Evolutionary conservation across 1,139 yeast genomes (phyloP).

Genomic region (Yamadazyma taylorii): DNA sequence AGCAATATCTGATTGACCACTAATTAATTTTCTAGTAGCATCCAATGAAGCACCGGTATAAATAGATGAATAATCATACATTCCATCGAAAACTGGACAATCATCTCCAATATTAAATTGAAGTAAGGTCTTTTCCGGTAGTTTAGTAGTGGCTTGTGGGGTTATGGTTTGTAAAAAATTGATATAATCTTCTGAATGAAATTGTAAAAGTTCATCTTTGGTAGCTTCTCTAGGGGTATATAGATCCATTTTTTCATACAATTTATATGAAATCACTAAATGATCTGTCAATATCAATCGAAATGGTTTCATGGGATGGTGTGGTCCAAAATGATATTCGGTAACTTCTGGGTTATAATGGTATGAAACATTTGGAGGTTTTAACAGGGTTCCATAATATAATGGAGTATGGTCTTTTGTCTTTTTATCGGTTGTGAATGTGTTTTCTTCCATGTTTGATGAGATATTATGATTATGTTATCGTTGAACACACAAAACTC

Average conservation of each 20-base stretch:
- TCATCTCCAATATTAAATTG: constrained; percentile 96
- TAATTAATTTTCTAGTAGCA: constrained; percentile 89
- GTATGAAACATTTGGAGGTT: constrained; percentile 64
- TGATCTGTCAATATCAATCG: constrained; percentile 93
- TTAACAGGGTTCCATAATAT: constrained; percentile 45
- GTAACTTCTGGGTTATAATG: constrained; percentile 85
- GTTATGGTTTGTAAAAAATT: constrained; percentile 78
- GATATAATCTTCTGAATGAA: constrained; percentile 87
- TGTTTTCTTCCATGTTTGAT: constrained; percentile 5
- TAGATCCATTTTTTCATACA: constrained; percentile 87
- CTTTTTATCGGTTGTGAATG: constrained; percentile 54
- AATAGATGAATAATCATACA: constrained; percentile 91
- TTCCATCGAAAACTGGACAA: constrained; percentile 95
- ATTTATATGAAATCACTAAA: constrained; percentile 77
- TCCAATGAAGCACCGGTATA: constrained; percentile 98
- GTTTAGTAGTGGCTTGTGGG: constrained; percentile 70
- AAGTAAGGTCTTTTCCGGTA: constrained; percentile 55
- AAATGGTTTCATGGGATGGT: constrained; percentile 99
- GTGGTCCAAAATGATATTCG: constrained; percentile 83
- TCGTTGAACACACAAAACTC: too few relatives aligned
- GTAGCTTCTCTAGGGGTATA: constrained; percentile 84
- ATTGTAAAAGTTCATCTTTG: constrained; percentile 69
- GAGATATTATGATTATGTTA: too few relatives aligned
- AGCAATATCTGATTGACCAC: constrained; percentile 95
- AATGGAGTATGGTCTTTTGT: constrained; percentile 60